Evolutionary conservation across 2,329 filamentous ascomycete genomes (phyloP).

Genomic region (Ophiostoma ulmi): DNA sequence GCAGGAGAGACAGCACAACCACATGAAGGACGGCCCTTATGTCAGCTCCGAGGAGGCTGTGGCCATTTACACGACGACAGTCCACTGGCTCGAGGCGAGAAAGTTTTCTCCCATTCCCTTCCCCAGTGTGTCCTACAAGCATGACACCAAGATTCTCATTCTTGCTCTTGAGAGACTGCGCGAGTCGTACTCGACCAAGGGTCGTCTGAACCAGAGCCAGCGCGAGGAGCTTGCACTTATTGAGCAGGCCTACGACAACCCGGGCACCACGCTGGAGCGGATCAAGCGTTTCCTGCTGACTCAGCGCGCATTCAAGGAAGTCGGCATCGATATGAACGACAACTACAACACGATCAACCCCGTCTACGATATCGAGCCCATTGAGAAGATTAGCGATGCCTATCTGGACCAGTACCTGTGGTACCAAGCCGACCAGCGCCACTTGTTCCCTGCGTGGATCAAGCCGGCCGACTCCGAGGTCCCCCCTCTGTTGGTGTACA

Average conservation of each 20-base stretch:
- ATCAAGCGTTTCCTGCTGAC: constrained; percentile 98
- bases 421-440: constrained; percentile 97
- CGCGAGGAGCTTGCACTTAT: constrained; percentile 94
- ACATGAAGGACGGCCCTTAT: constrained; percentile 98
- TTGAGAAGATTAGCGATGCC: constrained; percentile 98
- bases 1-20: constrained; percentile 97
- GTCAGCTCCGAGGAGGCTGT: constrained; percentile 98
- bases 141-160: constrained; percentile 98
- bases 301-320: constrained; percentile 97
- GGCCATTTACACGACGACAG: constrained; percentile 96
- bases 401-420: constrained; percentile 98
- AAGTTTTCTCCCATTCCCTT: constrained; percentile 99
- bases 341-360: constrained; percentile 99
- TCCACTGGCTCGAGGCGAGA: constrained; percentile 96
- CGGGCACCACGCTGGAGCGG: constrained; percentile 87
- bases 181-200: constrained; percentile 97
- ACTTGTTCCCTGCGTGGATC: constrained; percentile 97
- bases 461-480: constrained; percentile 98
- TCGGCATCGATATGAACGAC: constrained; percentile 99
- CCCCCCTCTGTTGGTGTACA: constrained; percentile 88
- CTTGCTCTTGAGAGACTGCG: constrained; percentile 86
- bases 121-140: constrained; percentile 98
- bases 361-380: constrained; percentile 97
- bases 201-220: constrained; percentile 92
- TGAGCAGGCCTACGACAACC: constrained; percentile 96